These are phyloP conservation scores for Melocanna baccifera DNA, from an alignment of 176 grass and related monocot genomes.

Conservation along the genomic window DNA sequence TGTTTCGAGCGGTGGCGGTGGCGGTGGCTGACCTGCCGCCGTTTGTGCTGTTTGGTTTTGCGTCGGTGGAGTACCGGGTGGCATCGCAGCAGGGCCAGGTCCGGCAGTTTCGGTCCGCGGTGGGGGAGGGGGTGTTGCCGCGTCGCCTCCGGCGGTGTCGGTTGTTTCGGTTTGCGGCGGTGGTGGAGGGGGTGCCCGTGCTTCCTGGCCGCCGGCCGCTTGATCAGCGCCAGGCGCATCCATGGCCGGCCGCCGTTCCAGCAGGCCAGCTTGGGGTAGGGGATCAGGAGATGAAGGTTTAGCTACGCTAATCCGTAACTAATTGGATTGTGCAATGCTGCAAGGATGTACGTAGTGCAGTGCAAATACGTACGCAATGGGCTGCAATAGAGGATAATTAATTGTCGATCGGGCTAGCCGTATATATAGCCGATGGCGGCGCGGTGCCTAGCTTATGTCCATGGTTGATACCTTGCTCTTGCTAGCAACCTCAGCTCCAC, in stretches of 20 bases:
- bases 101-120: neutral
- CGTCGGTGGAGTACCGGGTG: neutral
- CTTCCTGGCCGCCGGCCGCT: neutral
- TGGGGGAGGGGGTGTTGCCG: neutral
- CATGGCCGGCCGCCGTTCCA: no score
- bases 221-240: no score
- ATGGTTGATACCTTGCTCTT: neutral
- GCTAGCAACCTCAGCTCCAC: neutral
- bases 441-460: neutral
- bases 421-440: neutral
- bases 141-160: neutral
- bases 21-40: neutral
- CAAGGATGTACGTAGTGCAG: no score
- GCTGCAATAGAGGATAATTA: neutral
- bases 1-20: no score
- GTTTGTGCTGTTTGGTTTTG: neutral
- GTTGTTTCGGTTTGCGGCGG: neutral
- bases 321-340: neutral
- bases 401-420: no score
- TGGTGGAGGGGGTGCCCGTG: neutral
- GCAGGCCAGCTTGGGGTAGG: neutral
- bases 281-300: neutral
- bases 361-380: no score
- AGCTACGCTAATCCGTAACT: neutral
- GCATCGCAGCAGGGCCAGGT: neutral